Conservation (phyloP, 2,329 filamentous ascomycete genomes). For the Parastagonospora avenae region DNA sequence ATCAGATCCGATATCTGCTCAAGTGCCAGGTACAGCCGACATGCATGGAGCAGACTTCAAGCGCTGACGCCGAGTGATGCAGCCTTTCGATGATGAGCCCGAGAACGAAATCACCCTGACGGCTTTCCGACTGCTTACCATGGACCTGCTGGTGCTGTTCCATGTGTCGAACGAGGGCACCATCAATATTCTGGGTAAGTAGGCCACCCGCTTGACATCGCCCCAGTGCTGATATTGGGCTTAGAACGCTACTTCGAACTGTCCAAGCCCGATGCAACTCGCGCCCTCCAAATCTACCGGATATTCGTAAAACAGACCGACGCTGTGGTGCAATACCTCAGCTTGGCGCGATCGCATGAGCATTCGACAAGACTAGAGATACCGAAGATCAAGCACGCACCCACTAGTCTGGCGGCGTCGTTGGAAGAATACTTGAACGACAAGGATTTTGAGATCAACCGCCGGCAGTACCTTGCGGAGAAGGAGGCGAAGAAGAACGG, state of each 20-base stretch:
- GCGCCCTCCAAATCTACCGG: slow-evolving; percentile 89
- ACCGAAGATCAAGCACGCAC: slow-evolving; percentile 95
- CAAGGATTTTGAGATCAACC: slow-evolving; percentile 91
- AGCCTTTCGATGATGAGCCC: slow-evolving; percentile 85
- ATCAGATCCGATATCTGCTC: slow-evolving; percentile 81
- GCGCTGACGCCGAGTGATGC: slow-evolving; percentile 13
- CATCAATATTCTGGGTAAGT: slow-evolving; percentile 90
- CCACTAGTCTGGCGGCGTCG: slow-evolving; percentile 85
- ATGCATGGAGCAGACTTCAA: not conserved
- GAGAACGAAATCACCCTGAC: slow-evolving; percentile 97
- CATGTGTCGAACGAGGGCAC: slow-evolving; percentile 96
- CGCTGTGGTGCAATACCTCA: slow-evolving; percentile 86
- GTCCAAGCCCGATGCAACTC: slow-evolving; percentile 90
- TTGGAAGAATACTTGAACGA: slow-evolving; percentile 95
- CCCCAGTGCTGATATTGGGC: slow-evolving; percentile 19
- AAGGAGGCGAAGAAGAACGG: slow-evolving; percentile 71
- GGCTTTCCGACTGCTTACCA: slow-evolving; percentile 86
- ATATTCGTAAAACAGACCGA: slow-evolving; percentile 92
- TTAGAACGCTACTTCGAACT: slow-evolving; percentile 97
- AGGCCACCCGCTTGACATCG: not conserved
- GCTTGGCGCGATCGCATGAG: slow-evolving; percentile 86
- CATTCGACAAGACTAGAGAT: slow-evolving; percentile 92
- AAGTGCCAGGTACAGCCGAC: slow-evolving; percentile 77
- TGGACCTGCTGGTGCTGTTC: slow-evolving; percentile 88
- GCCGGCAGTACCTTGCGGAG: slow-evolving; percentile 88